These are phyloP conservation scores for Phytophthora megakarya DNA, from an alignment of 352 stramenopile genomes.

Conservation along the genomic window DNA sequence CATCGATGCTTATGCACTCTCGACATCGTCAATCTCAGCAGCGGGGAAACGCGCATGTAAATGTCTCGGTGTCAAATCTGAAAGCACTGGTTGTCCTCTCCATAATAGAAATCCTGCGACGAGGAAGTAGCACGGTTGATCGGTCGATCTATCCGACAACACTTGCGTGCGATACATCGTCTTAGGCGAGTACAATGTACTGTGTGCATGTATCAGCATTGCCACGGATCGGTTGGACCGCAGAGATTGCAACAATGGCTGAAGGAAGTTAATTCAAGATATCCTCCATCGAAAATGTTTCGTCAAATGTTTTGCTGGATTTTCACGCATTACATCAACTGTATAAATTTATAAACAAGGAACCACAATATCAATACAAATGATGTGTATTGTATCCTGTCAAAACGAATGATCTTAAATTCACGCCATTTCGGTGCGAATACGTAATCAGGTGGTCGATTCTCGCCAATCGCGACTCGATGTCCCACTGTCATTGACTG, in stretches of 20 bases:
- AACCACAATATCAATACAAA: neutral
- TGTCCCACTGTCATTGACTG: conserved; percentile 11
- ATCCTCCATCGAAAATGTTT: conserved; percentile 19
- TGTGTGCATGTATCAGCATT: neutral
- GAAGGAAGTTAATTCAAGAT: neutral
- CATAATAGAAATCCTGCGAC: conserved; percentile 19
- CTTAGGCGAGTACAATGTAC: too few relatives aligned
- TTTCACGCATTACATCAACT: neutral
- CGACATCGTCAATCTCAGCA: conserved; percentile 1
- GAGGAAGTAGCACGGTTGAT: conserved; percentile 14
- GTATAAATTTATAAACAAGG: neutral
- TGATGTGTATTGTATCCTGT: neutral
- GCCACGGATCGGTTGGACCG: conserved; percentile 12
- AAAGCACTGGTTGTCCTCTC: conserved; percentile 3
- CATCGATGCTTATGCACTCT: conserved; percentile 5
- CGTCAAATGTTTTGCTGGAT: conserved; percentile 33
- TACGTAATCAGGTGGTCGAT: conserved; percentile 20
- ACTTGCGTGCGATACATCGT: conserved; percentile 22
- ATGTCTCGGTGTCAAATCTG: conserved; percentile 34
- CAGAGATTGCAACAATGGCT: neutral
- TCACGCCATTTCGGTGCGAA: neutral
- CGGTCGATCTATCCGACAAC: neutral
- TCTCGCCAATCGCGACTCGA: conserved; percentile 25
- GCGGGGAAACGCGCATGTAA: conserved; percentile 21
- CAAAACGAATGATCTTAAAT: neutral